Evolutionary conservation across 2,329 filamentous ascomycete species (phyloP).

Genomic region (Pseudohalonectria lignicola): DNA sequence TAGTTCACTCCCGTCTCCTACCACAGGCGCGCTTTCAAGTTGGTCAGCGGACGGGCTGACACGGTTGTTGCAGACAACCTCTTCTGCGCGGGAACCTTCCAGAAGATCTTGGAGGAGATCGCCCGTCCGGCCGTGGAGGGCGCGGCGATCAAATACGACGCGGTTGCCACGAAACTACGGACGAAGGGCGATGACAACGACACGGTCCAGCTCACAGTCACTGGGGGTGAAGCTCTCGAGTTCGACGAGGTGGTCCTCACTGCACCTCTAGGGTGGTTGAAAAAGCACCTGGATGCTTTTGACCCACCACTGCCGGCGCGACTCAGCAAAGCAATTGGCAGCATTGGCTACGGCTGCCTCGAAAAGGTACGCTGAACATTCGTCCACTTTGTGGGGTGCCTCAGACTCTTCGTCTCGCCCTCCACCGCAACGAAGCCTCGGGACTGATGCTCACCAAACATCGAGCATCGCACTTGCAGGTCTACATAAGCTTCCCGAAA

Average conservation of each 20-base stretch:
- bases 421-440: too few species aligned
- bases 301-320: slow-evolving; percentile 45
- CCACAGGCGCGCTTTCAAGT: background rate
- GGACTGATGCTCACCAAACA: background rate
- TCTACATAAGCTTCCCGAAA: slow-evolving; percentile 58
- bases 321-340: slow-evolving; percentile 49
- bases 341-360: slow-evolving; percentile 57
- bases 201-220: slow-evolving; percentile 31
- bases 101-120: slow-evolving; percentile 45
- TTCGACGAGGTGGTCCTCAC: slow-evolving; percentile 64
- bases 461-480: slow-evolving; percentile 21
- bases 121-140: slow-evolving; percentile 43
- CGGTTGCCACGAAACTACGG: slow-evolving; percentile 31
- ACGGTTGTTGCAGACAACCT: slow-evolving; percentile 36
- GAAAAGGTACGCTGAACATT: slow-evolving; percentile 60
- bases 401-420: too few species aligned
- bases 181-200: slow-evolving; percentile 12
- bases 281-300: slow-evolving; percentile 46
- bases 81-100: slow-evolving; percentile 49
- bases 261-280: slow-evolving; percentile 57
- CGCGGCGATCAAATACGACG: slow-evolving; percentile 41
- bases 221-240: slow-evolving; percentile 28
- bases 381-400: too few species aligned
- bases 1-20: slow-evolving; percentile 20
- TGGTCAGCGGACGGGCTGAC: background rate